Evolutionary conservation across 2,329 filamentous ascomycete genomes (phyloP).

Genomic region (Alternaria consortialis): DNA sequence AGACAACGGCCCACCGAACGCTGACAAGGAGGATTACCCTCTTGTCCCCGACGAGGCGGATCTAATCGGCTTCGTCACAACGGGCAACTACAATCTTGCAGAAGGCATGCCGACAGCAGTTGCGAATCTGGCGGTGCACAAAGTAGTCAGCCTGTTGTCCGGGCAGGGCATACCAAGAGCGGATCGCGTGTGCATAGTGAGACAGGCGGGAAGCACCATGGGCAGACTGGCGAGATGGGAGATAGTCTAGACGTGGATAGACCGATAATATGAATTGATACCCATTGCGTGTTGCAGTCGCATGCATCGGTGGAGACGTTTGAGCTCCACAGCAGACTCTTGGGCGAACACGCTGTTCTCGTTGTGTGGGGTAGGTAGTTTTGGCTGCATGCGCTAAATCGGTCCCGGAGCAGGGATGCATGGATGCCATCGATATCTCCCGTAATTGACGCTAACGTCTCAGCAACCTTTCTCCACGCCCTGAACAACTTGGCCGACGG

Average conservation of each 20-base stretch:
- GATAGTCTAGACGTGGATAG: slow-evolving; percentile 55
- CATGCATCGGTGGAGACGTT: slow-evolving; percentile 1
- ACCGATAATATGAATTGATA: slow-evolving; percentile 1
- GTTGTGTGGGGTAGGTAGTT: slow-evolving; percentile 17
- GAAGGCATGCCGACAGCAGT: slow-evolving; percentile 79
- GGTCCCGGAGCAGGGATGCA: slow-evolving; percentile 24
- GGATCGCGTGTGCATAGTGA: slow-evolving; percentile 74
- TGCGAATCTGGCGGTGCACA: slow-evolving; percentile 72
- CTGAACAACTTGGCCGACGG: slow-evolving; percentile 23
- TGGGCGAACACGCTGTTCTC: slow-evolving; percentile 11
- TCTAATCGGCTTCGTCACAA: slow-evolving; percentile 89
- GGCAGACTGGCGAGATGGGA: slow-evolving; percentile 86
- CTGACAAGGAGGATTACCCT: slow-evolving; percentile 61
- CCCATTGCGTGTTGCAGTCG: background rate
- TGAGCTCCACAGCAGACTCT: background rate
- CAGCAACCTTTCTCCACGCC: slow-evolving; percentile 28
- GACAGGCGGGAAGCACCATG: slow-evolving; percentile 79
- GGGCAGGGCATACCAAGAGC: slow-evolving; percentile 31
- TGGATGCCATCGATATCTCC: slow-evolving; percentile 28
- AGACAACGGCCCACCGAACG: slow-evolving; percentile 28
- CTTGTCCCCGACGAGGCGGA: slow-evolving; percentile 77
- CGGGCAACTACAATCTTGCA: slow-evolving; percentile 81
- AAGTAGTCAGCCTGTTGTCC: slow-evolving; percentile 59
- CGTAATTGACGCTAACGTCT: slow-evolving; percentile 35
- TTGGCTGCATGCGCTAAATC: slow-evolving; percentile 27